Percentiles rank a stretch among this genome's conserved stretches.
Conservation (phyloP, 441 rosid genomes). For the Erodium texanum region DNA sequence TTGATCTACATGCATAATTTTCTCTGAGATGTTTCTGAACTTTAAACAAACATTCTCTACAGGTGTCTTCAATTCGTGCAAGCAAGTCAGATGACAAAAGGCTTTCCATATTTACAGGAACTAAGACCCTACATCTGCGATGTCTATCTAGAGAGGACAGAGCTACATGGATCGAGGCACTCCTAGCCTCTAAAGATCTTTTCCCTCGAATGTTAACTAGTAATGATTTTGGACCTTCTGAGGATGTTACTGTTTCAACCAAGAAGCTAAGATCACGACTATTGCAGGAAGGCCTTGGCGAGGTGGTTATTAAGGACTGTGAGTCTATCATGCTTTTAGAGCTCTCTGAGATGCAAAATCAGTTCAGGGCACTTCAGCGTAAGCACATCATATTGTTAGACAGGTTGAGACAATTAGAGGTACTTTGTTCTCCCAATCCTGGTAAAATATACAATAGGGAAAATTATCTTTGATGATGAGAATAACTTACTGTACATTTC, state of each 20-base stretch:
- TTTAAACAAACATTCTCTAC: neutral
- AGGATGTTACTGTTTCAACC: conserved; percentile 41
- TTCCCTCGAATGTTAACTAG: conserved; percentile 76
- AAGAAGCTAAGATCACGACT: conserved; percentile 62
- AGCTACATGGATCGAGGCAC: conserved; percentile 68
- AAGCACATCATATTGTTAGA: conserved; percentile 63
- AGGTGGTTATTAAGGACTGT: conserved; percentile 51
- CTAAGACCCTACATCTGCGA: conserved; percentile 72
- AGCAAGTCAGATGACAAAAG: conserved; percentile 80
- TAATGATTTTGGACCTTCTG: conserved; percentile 58
- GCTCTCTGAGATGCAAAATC: conserved; percentile 48
- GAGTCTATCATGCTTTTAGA: conserved; percentile 68
- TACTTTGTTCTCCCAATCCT: conserved; percentile 17
- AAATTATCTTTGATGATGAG: neutral
- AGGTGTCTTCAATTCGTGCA: conserved; percentile 83
- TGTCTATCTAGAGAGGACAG: conserved; percentile 71
- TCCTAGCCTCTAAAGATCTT: conserved; percentile 73
- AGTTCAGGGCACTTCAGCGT: conserved; percentile 55
- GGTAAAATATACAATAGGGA: neutral
- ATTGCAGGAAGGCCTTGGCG: conserved; percentile 57
- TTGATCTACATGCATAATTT: neutral
- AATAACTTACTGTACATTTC: too few relatives aligned
- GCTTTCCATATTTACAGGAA: conserved; percentile 80
- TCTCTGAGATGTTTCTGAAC: neutral
- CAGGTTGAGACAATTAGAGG: conserved; percentile 72